Conservation (phyloP, 2,329 filamentous ascomycete species). For the Metarhizium guizhouense region DNA sequence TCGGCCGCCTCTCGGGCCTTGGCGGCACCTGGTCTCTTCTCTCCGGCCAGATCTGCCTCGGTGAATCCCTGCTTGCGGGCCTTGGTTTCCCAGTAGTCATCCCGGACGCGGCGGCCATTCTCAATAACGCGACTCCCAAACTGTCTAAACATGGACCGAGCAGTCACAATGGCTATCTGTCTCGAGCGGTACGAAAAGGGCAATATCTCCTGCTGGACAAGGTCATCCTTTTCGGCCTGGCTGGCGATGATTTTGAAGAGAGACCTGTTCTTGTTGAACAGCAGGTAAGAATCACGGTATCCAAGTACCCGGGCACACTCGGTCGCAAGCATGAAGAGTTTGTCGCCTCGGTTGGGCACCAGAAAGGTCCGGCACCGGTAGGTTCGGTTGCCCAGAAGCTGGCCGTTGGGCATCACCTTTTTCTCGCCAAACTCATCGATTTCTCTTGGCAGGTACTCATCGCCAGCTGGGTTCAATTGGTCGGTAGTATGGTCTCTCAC, state of each 20-base stretch:
- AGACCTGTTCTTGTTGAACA: slow-evolving; percentile 98
- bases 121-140: slow-evolving; percentile 92
- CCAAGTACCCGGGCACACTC: slow-evolving; percentile 91
- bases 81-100: slow-evolving; percentile 98
- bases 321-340: slow-evolving; percentile 97
- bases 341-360: slow-evolving; percentile 82
- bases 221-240: slow-evolving; percentile 90
- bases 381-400: slow-evolving; percentile 71
- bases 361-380: slow-evolving; percentile 92
- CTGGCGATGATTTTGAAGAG: slow-evolving; percentile 96
- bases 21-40: slow-evolving; percentile 87
- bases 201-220: slow-evolving; percentile 89
- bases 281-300: slow-evolving; percentile 92
- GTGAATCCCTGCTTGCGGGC: slow-evolving; percentile 97
- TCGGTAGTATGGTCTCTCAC: slow-evolving; percentile 96
- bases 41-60: slow-evolving; percentile 88
- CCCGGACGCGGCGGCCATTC: slow-evolving; percentile 80
- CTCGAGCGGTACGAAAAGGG: slow-evolving; percentile 97
- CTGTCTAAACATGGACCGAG: slow-evolving; percentile 96
- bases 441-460: slow-evolving; percentile 92
- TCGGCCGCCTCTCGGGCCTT: slow-evolving; percentile 79
- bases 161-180: slow-evolving; percentile 96
- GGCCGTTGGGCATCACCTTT: slow-evolving; percentile 79
- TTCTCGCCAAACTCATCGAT: slow-evolving; percentile 88
- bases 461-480: slow-evolving; percentile 77